These are phyloP conservation scores for Lonicera japonica DNA, from an alignment of 129 eudicot genomes.

Conservation along the genomic window DNA sequence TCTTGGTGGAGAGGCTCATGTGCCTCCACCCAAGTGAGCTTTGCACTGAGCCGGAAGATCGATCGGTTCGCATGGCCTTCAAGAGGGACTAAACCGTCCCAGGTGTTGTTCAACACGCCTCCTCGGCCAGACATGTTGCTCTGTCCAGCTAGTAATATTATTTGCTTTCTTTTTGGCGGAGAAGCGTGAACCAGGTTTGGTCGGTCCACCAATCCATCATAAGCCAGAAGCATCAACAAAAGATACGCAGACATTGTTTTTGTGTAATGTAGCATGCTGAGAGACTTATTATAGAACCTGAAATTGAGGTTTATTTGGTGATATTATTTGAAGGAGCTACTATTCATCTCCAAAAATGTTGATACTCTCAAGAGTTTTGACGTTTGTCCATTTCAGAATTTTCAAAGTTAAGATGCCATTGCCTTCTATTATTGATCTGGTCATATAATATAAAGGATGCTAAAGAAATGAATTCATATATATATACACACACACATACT, in stretches of 20 bases:
- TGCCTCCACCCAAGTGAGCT: slow-evolving; percentile 50
- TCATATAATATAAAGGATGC: too few species aligned
- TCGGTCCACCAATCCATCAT: slow-evolving; percentile 25
- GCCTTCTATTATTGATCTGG: too few species aligned
- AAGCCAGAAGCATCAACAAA: slow-evolving; percentile 21
- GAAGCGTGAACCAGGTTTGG: neutral
- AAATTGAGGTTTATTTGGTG: neutral
- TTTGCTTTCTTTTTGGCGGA: slow-evolving; percentile 17
- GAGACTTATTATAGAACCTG: neutral
- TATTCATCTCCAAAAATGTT: too few species aligned
- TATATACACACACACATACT: too few species aligned
- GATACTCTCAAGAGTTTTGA: too few species aligned
- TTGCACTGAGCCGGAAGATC: slow-evolving; percentile 46
- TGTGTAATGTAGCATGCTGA: neutral
- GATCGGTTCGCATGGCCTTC: slow-evolving; percentile 30
- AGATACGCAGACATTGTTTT: slow-evolving; percentile 20
- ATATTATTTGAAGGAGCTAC: neutral
- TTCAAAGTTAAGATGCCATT: too few species aligned
- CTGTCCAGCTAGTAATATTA: slow-evolving; percentile 77
- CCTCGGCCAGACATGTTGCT: slow-evolving; percentile 96
- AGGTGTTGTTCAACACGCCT: slow-evolving; percentile 52
- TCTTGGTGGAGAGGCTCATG: slow-evolving; percentile 74
- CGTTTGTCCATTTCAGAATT: too few species aligned
- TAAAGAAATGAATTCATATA: too few species aligned
- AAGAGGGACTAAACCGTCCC: slow-evolving; percentile 65